Base-by-base conservation (phyloP, 257 asterid genomes). In the Ballota nigra region DNA sequence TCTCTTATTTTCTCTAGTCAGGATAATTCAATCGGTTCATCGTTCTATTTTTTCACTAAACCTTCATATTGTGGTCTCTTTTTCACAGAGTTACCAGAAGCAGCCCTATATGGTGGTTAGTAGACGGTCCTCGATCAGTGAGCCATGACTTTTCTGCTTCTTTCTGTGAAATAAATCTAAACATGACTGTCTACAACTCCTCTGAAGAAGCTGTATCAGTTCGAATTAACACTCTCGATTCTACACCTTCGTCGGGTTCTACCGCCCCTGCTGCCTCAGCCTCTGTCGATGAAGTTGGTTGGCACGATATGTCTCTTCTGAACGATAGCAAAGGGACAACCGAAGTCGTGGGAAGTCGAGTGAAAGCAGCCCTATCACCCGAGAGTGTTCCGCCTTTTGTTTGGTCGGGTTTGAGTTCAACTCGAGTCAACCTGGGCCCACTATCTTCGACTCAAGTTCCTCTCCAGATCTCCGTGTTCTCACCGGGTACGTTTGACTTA, bases 321-420 rank as follows among this genome's bases (percentile, higher is more conserved):
- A 83, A 43, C 20, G 97, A 94, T 68, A 13, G 63, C 52, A 86
- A 87, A 76, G 77, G 73, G 65, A 71, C 96, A 36, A 23, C 97
- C 24, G 96, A 91, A 62, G 56, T 60, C 24, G 47, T 6, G 24
- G 87, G 82, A 61, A 23, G 62, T 68, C 86, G 82, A 71, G 71
- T 28, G 55, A 85, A 86, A 79, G 61, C 87, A 79, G 58, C 86
- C 56, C 69, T 52, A 10, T 60, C 83, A n/a, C 65, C 81, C 0
- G 92, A 72, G 65, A 61, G 87, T 2, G 78, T 85, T 58, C 51
- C 93, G 1, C 87, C 98, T 19, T 87, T 86, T 86, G 80, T 95
- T 26, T 95, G 99, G 99, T 89, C 96, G 2, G 96, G 90, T 23
- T 79, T 95, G 51, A 87, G 89, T 71, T 89, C 97, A 29, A 87